Conservation (phyloP, 192 early-diverging fungal genomes). For the Rhizophagus prolifer region DNA sequence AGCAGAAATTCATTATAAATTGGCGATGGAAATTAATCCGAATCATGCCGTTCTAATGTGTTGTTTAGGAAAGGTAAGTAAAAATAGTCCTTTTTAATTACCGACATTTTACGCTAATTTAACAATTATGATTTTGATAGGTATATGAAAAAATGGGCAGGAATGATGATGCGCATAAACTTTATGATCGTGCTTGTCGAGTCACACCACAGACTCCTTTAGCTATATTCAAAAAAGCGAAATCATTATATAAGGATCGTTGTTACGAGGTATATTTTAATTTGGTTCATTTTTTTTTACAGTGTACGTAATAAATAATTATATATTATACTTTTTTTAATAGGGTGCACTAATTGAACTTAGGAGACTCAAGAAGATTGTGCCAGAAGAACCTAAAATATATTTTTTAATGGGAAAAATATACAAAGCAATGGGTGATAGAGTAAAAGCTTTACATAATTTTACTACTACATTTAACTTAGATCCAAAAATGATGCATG, state of each 20-base stretch:
- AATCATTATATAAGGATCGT: conserved; percentile 47
- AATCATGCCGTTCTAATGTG: conserved; percentile 71
- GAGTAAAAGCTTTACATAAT: conserved; percentile 50
- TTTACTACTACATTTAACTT: conserved; percentile 68
- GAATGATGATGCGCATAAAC: conserved; percentile 50
- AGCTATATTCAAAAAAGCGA: conserved; percentile 70
- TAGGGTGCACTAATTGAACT: conserved; percentile 64
- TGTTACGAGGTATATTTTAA: conserved; percentile 4
- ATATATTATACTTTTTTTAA: conserved; percentile 39
- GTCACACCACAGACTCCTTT: conserved; percentile 51
- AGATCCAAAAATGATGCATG: conserved; percentile 44
- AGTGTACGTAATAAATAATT: too few species aligned
- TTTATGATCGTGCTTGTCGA: conserved; percentile 62
- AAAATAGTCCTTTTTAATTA: neutral
- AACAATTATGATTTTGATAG: conserved; percentile 27
- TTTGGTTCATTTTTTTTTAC: neutral
- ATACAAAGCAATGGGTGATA: conserved; percentile 52
- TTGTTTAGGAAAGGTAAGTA: conserved; percentile 66
- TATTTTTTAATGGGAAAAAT: conserved; percentile 64
- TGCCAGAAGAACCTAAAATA: conserved; percentile 55
- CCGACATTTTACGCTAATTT: neutral
- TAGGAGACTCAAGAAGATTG: conserved; percentile 52
- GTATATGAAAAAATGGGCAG: conserved; percentile 57
- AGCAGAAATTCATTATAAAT: conserved; percentile 72
- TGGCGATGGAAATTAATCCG: conserved; percentile 71